Conservation (phyloP, 257 asterid genomes). For the Scutellaria galericulata region DNA sequence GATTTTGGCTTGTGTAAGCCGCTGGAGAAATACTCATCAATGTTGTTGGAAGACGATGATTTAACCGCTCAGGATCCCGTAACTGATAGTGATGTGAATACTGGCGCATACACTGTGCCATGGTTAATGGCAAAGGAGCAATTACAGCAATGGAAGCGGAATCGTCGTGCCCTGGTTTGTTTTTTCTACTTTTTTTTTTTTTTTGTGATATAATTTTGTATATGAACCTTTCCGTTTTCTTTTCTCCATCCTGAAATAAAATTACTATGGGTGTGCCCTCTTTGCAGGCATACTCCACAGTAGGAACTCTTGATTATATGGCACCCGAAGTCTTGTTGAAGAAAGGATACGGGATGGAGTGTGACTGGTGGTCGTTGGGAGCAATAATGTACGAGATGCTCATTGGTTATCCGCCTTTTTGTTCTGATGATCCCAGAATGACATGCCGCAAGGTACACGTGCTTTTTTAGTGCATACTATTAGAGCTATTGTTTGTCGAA, state of each 20-base stretch:
- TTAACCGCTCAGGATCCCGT: conserved; percentile 55
- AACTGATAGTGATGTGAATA: conserved; percentile 53
- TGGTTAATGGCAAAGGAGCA: conserved; percentile 98
- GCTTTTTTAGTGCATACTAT: neutral
- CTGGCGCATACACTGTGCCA: conserved; percentile 58
- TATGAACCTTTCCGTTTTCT: neutral
- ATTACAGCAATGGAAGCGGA: conserved; percentile 88
- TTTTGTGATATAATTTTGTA: neutral
- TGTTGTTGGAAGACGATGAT: conserved; percentile 79
- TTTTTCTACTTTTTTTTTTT: neutral
- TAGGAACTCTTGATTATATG: conserved; percentile 98
- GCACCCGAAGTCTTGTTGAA: conserved; percentile 95
- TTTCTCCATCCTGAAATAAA: conserved; percentile 6
- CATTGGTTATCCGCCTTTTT: conserved; percentile 93
- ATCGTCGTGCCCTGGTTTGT: conserved; percentile 92
- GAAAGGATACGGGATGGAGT: conserved; percentile 97
- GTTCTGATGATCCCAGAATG: conserved; percentile 97
- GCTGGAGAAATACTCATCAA: conserved; percentile 78
- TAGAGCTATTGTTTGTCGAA: neutral
- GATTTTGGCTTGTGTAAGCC: conserved; percentile 79
- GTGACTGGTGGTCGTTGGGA: conserved; percentile 99
- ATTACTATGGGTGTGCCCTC: neutral
- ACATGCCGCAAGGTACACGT: conserved; percentile 93
- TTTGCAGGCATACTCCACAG: conserved; percentile 93
- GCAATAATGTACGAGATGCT: conserved; percentile 96